Conservation (phyloP, 257 asterid genomes). For the Voacanga thouarsii region DNA sequence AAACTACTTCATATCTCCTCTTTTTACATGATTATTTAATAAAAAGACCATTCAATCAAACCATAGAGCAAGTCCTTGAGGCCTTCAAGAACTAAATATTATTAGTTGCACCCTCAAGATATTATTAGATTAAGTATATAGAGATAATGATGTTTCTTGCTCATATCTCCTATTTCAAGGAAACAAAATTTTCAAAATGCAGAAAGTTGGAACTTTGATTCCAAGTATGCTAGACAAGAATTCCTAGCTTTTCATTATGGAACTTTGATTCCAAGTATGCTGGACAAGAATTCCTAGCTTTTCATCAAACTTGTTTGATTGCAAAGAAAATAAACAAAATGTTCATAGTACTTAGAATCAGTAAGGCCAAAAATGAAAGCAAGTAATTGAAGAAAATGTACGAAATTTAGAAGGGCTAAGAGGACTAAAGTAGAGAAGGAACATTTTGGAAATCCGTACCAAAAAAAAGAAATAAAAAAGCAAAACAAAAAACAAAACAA, state of each 20-base stretch:
- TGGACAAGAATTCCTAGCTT: not conserved
- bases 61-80: not conserved
- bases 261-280: not conserved
- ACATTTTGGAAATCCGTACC: not conserved
- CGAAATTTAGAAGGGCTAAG: not conserved
- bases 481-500: too few species aligned
- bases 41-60: not conserved
- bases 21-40: not conserved
- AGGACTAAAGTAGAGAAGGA: not conserved
- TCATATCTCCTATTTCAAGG: not conserved
- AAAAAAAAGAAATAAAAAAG: not conserved
- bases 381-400: not conserved
- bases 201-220: conserved; percentile 5
- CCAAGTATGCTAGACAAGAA: too few species aligned
- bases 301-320: not conserved
- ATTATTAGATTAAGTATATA: not conserved
- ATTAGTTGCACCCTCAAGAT: not conserved
- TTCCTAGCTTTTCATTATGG: too few species aligned
- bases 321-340: not conserved
- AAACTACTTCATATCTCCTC: not conserved
- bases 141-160: not conserved
- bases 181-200: not conserved
- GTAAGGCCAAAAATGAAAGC: not conserved
- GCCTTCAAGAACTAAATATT: not conserved
- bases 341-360: not conserved